phyloP scores from a whole-genome alignment of 305 asterid genomes.

The Fraxinus sp. region DNA sequence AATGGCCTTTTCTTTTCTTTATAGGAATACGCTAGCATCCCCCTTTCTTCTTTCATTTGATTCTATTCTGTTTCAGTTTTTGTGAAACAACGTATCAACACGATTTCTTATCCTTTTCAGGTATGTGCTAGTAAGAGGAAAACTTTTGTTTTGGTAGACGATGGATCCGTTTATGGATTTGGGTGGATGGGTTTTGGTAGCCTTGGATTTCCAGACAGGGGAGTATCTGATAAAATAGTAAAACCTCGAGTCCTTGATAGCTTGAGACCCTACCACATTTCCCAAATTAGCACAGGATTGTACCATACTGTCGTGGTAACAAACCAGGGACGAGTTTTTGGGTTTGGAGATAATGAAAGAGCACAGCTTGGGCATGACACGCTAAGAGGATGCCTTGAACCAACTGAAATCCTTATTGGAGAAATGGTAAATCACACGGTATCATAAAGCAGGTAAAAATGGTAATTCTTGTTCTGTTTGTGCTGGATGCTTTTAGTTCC shows the following conservation, averaged over 20 bases:
- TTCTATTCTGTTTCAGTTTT: neutral
- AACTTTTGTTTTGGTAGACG: conserved; percentile 63
- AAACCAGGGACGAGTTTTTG: conserved; percentile 53
- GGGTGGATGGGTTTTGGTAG: conserved; percentile 91
- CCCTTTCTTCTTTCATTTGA: neutral
- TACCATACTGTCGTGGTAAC: conserved; percentile 75
- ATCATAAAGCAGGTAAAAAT: neutral
- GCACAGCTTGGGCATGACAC: conserved; percentile 80
- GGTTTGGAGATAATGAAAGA: conserved; percentile 89
- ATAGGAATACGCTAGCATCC: neutral
- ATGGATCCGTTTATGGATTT: conserved; percentile 69
- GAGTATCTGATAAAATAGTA: conserved; percentile 54
- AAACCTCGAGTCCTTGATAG: conserved; percentile 60
- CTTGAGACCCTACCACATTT: conserved; percentile 55
- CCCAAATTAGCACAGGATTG: conserved; percentile 82
- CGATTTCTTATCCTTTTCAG: conserved; percentile 26
- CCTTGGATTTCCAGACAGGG: conserved; percentile 70
- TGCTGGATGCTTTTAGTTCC: neutral
- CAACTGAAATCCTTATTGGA: conserved; percentile 51
- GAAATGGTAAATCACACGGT: conserved; percentile 3
- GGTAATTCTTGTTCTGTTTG: conserved; percentile 4
- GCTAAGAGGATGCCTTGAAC: conserved; percentile 59
- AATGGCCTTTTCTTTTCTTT: neutral
- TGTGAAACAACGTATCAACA: neutral
- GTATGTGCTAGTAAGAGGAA: conserved; percentile 86